These are phyloP conservation scores for Colletotrichum ledebouriae DNA, from an alignment of 2,329 filamentous ascomycete species.

Conservation along the genomic window DNA sequence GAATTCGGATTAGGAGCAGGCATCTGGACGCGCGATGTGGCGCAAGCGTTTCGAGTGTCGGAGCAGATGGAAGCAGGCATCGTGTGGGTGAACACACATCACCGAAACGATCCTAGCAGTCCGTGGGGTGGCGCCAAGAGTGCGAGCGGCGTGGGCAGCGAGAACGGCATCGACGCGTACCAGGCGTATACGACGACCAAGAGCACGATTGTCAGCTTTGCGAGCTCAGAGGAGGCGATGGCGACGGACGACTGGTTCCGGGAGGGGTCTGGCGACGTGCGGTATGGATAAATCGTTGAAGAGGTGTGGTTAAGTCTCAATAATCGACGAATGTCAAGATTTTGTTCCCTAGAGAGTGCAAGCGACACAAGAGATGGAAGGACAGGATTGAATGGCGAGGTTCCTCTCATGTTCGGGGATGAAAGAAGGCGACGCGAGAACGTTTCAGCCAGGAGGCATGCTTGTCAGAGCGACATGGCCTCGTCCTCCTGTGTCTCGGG, in stretches of 20 bases:
- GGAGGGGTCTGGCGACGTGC: constrained; percentile 67
- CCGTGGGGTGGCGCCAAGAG: constrained; percentile 76
- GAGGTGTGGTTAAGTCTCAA: background rate
- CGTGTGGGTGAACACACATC: constrained; percentile 72
- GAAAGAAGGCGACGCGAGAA: constrained; percentile 9
- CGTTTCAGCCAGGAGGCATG: constrained; percentile 24
- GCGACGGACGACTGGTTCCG: constrained; percentile 77
- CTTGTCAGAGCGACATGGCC: constrained; percentile 22
- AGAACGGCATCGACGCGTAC: constrained; percentile 78
- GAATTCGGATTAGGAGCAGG: constrained; percentile 83
- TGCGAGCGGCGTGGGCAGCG: constrained; percentile 76
- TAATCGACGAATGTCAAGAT: background rate
- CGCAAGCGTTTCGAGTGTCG: constrained; percentile 79
- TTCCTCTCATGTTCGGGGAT: constrained; percentile 41
- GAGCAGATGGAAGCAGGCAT: constrained; percentile 77
- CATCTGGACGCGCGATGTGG: constrained; percentile 81
- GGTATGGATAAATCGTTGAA: constrained; percentile 63
- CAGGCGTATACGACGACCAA: constrained; percentile 71
- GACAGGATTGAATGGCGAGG: background rate
- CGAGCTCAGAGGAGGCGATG: constrained; percentile 64
- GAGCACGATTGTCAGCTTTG: constrained; percentile 79
- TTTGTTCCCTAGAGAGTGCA: background rate
- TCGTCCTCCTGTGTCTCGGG: constrained; percentile 12
- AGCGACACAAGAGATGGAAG: background rate
- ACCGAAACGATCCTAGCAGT: constrained; percentile 79